phyloP scores from a whole-genome alignment of 805 yeast genomes.

The Nematodospora valgi region DNA sequence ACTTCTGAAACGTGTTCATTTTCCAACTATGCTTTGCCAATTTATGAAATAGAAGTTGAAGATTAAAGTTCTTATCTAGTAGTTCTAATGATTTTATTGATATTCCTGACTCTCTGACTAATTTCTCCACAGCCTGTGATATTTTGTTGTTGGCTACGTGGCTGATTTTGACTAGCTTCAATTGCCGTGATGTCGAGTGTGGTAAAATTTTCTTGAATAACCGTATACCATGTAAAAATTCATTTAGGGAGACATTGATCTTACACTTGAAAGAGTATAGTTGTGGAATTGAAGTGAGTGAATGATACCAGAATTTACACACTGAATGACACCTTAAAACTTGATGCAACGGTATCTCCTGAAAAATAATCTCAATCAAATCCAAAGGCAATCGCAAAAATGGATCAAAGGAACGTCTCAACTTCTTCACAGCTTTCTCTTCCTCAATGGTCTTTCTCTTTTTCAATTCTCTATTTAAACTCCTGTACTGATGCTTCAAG shows the following conservation, averaged over 20 bases:
- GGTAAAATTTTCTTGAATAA: constrained; percentile 23
- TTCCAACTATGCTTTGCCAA: constrained; percentile 27
- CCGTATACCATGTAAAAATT: constrained; percentile 27
- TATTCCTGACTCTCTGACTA: constrained; percentile 22
- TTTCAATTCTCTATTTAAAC: constrained; percentile 22
- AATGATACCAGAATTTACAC: constrained; percentile 29
- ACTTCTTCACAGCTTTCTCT: background rate
- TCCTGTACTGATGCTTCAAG: constrained; percentile 21
- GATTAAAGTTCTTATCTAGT: constrained; percentile 21
- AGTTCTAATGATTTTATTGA: constrained; percentile 24
- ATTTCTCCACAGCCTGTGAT: constrained; percentile 21
- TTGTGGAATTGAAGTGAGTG: constrained; percentile 22
- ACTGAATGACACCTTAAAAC: constrained; percentile 31
- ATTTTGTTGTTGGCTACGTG: constrained; percentile 22
- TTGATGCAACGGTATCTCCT: constrained; percentile 16
- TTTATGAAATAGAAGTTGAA: constrained; percentile 21
- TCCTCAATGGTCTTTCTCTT: constrained; percentile 3
- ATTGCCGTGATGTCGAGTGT: constrained; percentile 13
- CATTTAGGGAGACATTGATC: constrained; percentile 26
- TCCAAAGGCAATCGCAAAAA: constrained; percentile 28
- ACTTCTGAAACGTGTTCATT: constrained; percentile 16
- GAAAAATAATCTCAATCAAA: constrained; percentile 25
- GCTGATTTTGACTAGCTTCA: constrained; percentile 20
- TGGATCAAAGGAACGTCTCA: constrained; percentile 18
- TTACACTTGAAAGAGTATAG: constrained; percentile 20